Evolutionary conservation across 345 rosid species (phyloP).

Genomic region (Noccaea caerulescens): DNA sequence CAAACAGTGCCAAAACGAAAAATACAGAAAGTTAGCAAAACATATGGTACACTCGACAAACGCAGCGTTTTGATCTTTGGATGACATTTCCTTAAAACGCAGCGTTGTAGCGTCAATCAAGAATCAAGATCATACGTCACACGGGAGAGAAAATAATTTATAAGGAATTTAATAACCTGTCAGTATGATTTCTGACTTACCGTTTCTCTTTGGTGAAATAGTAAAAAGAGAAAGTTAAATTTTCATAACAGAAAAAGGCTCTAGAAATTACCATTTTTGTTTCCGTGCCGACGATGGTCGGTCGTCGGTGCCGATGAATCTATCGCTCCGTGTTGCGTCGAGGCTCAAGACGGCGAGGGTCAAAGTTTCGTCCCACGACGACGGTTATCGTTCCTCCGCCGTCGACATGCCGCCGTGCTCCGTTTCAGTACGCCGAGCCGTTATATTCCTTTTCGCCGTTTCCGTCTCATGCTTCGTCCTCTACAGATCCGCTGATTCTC

Average conservation of each 20-base stretch:
- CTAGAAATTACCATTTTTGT: not conserved
- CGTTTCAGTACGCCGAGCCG: constrained; percentile 32
- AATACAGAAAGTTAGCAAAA: no score
- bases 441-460: constrained; percentile 34
- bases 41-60: no score
- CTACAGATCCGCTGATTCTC: constrained; percentile 43
- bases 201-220: no score
- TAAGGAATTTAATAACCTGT: no score
- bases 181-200: no score
- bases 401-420: constrained; percentile 31
- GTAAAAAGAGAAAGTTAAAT: not conserved
- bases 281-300: constrained; percentile 33
- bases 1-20: not conserved
- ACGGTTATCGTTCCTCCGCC: constrained; percentile 11
- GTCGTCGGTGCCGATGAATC: constrained; percentile 37
- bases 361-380: constrained; percentile 17
- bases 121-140: no score
- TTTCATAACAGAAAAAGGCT: not conserved
- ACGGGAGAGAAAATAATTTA: no score
- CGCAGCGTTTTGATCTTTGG: no score
- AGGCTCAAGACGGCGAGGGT: constrained; percentile 23
- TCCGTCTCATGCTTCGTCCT: constrained; percentile 44
- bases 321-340: constrained; percentile 26
- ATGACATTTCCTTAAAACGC: no score
- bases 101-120: no score